phyloP scores from a whole-genome alignment of 805 yeast genomes.

The Kuraishia molischiana region DNA sequence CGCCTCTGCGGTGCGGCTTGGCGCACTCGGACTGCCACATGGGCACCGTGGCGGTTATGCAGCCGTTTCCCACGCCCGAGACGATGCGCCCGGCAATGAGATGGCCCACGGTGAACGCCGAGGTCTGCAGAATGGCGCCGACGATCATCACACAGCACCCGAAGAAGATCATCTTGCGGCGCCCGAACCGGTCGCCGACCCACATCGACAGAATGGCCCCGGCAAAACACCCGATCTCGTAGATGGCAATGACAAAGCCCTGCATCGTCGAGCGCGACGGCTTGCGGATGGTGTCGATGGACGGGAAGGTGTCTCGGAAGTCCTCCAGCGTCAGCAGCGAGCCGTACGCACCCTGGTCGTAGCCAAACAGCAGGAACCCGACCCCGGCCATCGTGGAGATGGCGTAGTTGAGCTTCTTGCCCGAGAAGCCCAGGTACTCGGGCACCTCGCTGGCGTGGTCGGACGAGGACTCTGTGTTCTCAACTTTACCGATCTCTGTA shows the following conservation, averaged over 20 bases:
- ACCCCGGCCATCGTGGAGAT: not conserved
- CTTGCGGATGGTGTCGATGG: constrained; percentile 17
- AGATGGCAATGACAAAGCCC: constrained; percentile 39
- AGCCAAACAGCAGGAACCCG: constrained; percentile 35
- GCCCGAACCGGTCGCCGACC: constrained; percentile 26
- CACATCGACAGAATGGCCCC: constrained; percentile 28
- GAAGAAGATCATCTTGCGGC: constrained; percentile 24
- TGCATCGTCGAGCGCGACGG: constrained; percentile 28
- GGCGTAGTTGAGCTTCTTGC: not conserved
- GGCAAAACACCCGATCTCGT: constrained; percentile 38
- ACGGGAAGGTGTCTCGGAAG: constrained; percentile 14
- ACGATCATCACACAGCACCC: constrained; percentile 27
- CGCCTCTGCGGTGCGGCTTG: constrained; percentile 25
- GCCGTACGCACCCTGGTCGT: constrained; percentile 45
- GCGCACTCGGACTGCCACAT: constrained; percentile 37
- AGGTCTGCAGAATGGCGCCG: constrained; percentile 19
- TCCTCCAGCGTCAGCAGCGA: constrained; percentile 13
- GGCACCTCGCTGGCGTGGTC: too few species aligned
- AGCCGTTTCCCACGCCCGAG: constrained; percentile 35
- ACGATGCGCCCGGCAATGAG: constrained; percentile 32
- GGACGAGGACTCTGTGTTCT: too few species aligned
- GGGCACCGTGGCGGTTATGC: constrained; percentile 34
- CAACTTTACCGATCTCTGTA: too few species aligned
- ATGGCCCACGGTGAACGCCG: constrained; percentile 29
- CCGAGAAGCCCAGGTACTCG: not conserved